Evolutionary conservation across 176 grass and related monocot species (phyloP), one percentile per base, ranked within the genome.

Genomic region (Carex parvula): DNA sequence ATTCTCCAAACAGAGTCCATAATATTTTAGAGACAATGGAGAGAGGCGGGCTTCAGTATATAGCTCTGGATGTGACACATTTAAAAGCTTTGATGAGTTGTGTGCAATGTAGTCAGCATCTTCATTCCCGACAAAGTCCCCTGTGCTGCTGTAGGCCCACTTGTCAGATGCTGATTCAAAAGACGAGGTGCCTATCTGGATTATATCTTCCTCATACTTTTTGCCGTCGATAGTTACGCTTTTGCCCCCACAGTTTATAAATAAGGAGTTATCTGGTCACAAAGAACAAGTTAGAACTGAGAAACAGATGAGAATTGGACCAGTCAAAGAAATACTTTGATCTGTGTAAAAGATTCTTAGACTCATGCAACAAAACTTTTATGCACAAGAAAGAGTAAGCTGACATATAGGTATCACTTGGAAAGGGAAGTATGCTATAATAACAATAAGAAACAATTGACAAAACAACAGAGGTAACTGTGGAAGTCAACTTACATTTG

Each of bases 71-170:
- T 94, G 56, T 64, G 14, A 35, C 61, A 94, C 58, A 61, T 56
- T 35, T 20, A 53, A 79, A 44, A 94, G 83, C 52, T 50, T 82
- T 32, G 92, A 91, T 60, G 16, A 81, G 73, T 94, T 94, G 81
- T 65, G 88, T 70, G 87, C 87, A 78, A 94, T 88, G 79, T 94
- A 97, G 42, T 91, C 83, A 54, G 89, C 90, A 80, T 88, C 63
- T 60, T 84, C 83, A 39, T 91, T 91, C 42, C 89, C 94, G 29
- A 89, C 68, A 88, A 97, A 97, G 70, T 92, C 94, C 67, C 94
- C 94, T 80, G 94, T 97, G 64, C 90, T 94, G 85, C 94, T 97
- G 70, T 91, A 97, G 56, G 90, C 94, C 92, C 92, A 97, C 82
- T 84, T 92, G 74, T 24, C 75, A 78, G 85, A 75, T 46, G 84